Percentiles rank a stretch among this genome's conserved stretches.
phyloP scores from a whole-genome alignment of 2,329 filamentous ascomycete genomes.

The Fusarium sp. region DNA sequence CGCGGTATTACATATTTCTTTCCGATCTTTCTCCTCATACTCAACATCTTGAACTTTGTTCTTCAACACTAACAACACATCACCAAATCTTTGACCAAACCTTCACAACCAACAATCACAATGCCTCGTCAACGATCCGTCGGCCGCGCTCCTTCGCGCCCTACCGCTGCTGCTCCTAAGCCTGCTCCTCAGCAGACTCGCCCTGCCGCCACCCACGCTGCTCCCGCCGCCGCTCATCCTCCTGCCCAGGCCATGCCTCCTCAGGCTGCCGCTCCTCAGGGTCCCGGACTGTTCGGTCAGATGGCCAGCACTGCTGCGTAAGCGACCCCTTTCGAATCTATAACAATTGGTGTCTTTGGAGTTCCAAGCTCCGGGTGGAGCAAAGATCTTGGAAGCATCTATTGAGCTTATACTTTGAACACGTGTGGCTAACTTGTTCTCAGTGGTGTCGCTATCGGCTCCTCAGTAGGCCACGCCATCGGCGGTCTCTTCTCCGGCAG shows the following conservation, averaged over 20 bases:
- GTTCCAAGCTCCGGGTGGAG: constrained; percentile 11
- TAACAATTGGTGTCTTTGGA: neutral
- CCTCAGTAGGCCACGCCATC: constrained; percentile 94
- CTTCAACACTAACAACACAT: constrained; percentile 5
- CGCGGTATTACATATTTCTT: constrained; percentile 47
- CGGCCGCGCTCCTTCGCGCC: constrained; percentile 74
- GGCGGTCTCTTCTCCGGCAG: constrained; percentile 92
- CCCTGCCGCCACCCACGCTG: constrained; percentile 76
- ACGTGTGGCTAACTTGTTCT: constrained; percentile 40
- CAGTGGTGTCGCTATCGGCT: constrained; percentile 96
- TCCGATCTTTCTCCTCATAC: constrained; percentile 43
- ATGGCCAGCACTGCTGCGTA: constrained; percentile 99
- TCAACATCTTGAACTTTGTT: constrained; percentile 12
- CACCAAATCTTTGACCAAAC: constrained; percentile 14
- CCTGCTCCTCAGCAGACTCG: constrained; percentile 73
- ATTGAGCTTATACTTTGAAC: constrained; percentile 1
- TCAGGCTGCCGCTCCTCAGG: constrained; percentile 64
- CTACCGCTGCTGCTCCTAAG: constrained; percentile 67
- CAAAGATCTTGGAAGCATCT: constrained; percentile 6
- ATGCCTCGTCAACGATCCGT: constrained; percentile 86
- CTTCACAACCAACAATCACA: constrained; percentile 23
- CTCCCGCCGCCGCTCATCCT: constrained; percentile 56
- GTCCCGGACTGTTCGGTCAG: constrained; percentile 91
- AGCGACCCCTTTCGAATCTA: constrained; percentile 57
- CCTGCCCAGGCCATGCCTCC: constrained; percentile 32